Base-by-base conservation (phyloP, 495 filamentous ascomycete species). In the Aspergillus nanangensis region DNA sequence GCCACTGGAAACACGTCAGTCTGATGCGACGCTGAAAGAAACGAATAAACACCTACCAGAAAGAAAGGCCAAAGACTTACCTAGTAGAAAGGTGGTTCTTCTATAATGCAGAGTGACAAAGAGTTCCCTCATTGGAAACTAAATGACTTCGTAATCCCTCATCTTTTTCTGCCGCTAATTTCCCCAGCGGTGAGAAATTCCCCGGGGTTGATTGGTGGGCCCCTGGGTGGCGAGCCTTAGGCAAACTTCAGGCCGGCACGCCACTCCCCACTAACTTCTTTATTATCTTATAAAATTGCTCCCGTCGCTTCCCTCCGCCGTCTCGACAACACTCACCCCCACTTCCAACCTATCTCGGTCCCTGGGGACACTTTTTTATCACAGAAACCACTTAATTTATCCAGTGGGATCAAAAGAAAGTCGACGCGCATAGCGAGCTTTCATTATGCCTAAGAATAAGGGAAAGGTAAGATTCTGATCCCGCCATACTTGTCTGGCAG, bases 401-500 rank as follows among this genome's bases (percentile, higher is more conserved):
- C n/a, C n/a, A n/a, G n/a, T n/a, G n/a, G n/a, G n/a, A n/a, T n/a
- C n/a, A n/a, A n/a, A n/a, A n/a, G n/a, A n/a, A n/a, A n/a, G n/a
- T n/a, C n/a, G n/a, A n/a, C n/a, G 41, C 50, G 47, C 43, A 41
- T 56, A 58, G 51, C 45, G 44, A 52, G 14, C 35, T 38, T 57
- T 63, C 77, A 80, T 69, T 52, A 95, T 95, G 90, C 90, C 90
- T 63, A 95, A 95, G 88, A 95, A 95, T 64, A 95, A 95, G 84
- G 90, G 90, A 85, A 95, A 95, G 71, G 90, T 94, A 82, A 60
- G 83, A 64, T 8, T 42, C 44, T 38, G 32, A 34, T 25, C 25
- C 25, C 39, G 24, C 24, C 24, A 32, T 13, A 31, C n/a, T 9
- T 25, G 24, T 5, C 39, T 10, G 13, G 11, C 23, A 25, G 3